phyloP scores from a whole-genome alignment of 345 rosid species.

The Melaleuca alternifolia region DNA sequence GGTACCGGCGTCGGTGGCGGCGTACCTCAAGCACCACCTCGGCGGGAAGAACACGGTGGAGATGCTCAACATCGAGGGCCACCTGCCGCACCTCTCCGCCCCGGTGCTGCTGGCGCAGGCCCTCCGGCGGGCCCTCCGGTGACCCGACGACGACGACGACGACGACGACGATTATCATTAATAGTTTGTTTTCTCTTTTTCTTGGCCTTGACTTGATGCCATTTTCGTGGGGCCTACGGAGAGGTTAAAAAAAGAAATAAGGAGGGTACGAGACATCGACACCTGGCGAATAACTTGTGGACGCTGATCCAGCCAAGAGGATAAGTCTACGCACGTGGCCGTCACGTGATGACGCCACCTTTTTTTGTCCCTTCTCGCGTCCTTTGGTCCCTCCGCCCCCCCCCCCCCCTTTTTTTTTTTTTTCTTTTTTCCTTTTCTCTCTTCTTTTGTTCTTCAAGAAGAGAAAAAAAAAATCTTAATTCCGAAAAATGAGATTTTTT shows the following conservation, averaged over 20 bases:
- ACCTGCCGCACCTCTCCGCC: slow-evolving; percentile 41
- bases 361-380: background rate
- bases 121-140: slow-evolving; percentile 34
- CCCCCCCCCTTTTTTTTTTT: background rate
- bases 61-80: slow-evolving; percentile 31
- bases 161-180: too few species aligned
- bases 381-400: too few species aligned
- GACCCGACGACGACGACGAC: background rate
- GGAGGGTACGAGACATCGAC: slow-evolving; percentile 6
- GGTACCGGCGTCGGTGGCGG: slow-evolving; percentile 32
- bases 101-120: slow-evolving; percentile 23
- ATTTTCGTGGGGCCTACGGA: background rate
- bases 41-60: slow-evolving; percentile 41
- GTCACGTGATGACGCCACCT: slow-evolving; percentile 3
- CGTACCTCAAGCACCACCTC: slow-evolving; percentile 29
- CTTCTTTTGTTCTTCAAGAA: background rate
- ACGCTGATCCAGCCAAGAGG: background rate
- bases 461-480: background rate
- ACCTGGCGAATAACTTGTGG: slow-evolving; percentile 21
- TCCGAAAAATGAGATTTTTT: background rate
- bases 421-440: background rate
- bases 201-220: too few species aligned
- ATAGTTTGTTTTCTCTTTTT: background rate
- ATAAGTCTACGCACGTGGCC: slow-evolving; percentile 3
- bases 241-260: background rate